Conservation (phyloP, 257 asterid species). For the Plantago major region DNA sequence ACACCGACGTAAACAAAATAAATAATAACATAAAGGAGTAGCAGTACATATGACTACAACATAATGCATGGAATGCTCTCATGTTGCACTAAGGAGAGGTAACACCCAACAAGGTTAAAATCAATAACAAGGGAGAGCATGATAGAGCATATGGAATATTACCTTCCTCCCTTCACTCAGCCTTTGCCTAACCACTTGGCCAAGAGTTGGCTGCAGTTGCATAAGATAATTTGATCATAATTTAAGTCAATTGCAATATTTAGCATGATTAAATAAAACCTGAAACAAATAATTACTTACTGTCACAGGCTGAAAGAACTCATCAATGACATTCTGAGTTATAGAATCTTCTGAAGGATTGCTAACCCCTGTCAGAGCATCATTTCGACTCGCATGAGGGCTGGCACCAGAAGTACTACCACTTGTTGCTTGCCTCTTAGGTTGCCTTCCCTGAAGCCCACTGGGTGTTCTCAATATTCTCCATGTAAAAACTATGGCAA, state of each 20-base stretch:
- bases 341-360: constrained; percentile 50
- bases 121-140: constrained; percentile 13
- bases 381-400: constrained; percentile 35
- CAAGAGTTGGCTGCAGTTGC: constrained; percentile 70
- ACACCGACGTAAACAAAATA: no score
- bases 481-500: constrained; percentile 84
- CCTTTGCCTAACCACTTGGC: constrained; percentile 79
- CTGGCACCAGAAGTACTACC: constrained; percentile 50
- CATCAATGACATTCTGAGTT: constrained; percentile 70
- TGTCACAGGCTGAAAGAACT: constrained; percentile 79
- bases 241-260: constrained; percentile 7
- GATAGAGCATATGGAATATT: constrained; percentile 16
- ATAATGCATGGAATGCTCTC: constrained; percentile 2
- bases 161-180: constrained; percentile 94
- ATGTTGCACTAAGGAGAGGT: constrained; percentile 2
- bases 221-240: constrained; percentile 8
- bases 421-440: constrained; percentile 55
- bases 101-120: not conserved
- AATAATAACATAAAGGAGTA: not conserved
- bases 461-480: constrained; percentile 64
- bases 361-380: constrained; percentile 31
- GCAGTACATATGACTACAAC: not conserved
- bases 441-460: constrained; percentile 58
- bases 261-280: not conserved
- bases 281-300: constrained; percentile 25